Evolutionary conservation across 768 basidiomycete species (phyloP).

Genomic region (Lepiota brunneoincarnata): DNA sequence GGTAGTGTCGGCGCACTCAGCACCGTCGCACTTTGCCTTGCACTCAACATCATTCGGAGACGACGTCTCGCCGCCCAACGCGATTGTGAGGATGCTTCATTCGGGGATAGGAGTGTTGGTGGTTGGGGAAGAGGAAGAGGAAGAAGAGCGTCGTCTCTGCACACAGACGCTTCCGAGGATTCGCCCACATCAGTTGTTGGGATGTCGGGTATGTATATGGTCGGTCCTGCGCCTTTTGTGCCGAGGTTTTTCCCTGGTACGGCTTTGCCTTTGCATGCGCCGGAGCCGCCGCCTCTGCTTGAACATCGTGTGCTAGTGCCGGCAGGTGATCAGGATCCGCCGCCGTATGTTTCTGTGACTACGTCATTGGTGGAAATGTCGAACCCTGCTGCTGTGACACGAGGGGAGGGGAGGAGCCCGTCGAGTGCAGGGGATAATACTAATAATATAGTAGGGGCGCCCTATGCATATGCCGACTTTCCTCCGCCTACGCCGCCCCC

Average conservation of each 20-base stretch:
- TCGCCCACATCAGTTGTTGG: constrained; percentile 28
- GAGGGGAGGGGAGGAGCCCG: too few species aligned
- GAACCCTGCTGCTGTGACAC: too few species aligned
- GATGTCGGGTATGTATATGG: background rate
- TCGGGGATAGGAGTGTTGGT: constrained; percentile 11
- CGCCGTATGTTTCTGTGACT: constrained; percentile 2
- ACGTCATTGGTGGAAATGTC: background rate
- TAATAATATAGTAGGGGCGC: background rate
- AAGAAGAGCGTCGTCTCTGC: constrained; percentile 16
- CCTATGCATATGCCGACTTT: constrained; percentile 2
- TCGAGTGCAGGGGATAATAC: background rate
- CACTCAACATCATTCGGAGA: constrained; percentile 48
- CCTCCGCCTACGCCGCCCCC: constrained; percentile 1
- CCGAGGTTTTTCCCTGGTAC: constrained; percentile 60
- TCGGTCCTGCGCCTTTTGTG: constrained; percentile 46
- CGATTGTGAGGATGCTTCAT: constrained; percentile 32
- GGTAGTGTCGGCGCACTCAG: constrained; percentile 50
- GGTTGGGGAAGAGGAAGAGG: background rate
- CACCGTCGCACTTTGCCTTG: constrained; percentile 44
- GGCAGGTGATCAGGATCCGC: constrained; percentile 1
- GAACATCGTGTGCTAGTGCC: background rate
- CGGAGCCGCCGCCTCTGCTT: background rate
- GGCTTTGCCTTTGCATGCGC: background rate
- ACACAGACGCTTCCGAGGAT: constrained; percentile 32
- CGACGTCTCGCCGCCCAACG: constrained; percentile 37